phyloP scores from a whole-genome alignment of 1,284 basidiomycete genomes.

The Porodaedalea pini region DNA sequence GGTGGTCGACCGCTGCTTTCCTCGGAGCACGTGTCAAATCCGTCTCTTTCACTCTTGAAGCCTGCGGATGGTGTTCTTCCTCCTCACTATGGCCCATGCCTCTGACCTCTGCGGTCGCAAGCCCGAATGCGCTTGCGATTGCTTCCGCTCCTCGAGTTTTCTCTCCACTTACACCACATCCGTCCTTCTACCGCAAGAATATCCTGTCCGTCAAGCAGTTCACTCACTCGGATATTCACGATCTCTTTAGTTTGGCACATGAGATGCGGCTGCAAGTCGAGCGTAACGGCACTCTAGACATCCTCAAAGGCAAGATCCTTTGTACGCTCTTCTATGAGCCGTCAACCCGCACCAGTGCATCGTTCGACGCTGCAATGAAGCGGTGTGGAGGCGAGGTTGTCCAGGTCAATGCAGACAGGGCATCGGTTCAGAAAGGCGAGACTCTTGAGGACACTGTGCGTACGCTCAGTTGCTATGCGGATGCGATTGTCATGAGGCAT shows the following conservation, averaged over 20 bases:
- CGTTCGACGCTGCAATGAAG: constrained; percentile 99
- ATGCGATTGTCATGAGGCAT: constrained; percentile 93
- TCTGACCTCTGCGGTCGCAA: constrained; percentile 28
- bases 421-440: constrained; percentile 95
- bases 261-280: constrained; percentile 98
- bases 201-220: constrained; percentile 96
- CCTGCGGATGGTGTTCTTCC: constrained; percentile 14
- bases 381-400: constrained; percentile 95
- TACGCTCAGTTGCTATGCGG: constrained; percentile 93
- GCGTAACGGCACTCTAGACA: constrained; percentile 84
- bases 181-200: constrained; percentile 82
- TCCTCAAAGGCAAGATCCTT: constrained; percentile 88
- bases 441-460: constrained; percentile 91
- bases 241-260: constrained; percentile 91
- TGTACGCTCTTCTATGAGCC: constrained; percentile 99
- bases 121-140: constrained; percentile 26
- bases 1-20: constrained; percentile 25
- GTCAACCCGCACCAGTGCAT: constrained; percentile 91
- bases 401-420: constrained; percentile 75
- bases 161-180: constrained; percentile 46
- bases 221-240: constrained; percentile 85
- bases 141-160: constrained; percentile 19
- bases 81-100: constrained; percentile 31
- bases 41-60: background rate
- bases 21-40: constrained; percentile 23